Base-by-base conservation (phyloP, 1,139 yeast genomes). In the Hyphopichia khmerensis region DNA sequence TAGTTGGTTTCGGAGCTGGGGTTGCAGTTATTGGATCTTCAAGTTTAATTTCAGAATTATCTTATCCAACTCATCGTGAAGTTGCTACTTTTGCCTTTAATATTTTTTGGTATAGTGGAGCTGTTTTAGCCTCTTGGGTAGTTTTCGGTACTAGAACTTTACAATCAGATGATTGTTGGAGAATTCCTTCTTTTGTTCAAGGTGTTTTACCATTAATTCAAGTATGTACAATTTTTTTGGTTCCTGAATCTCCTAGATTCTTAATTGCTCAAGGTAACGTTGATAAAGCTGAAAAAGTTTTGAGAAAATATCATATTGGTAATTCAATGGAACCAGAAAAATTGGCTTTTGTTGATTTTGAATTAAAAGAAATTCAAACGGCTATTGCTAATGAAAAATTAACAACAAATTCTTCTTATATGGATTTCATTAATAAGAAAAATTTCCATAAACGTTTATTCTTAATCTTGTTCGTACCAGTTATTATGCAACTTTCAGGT, bases 101-200 rank as follows among this genome's bases (percentile, higher is more conserved):
- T 62, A 74, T 39, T 52, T 82, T 56, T 60, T 75, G 78, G 75
- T 67, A 58, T 71, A 51, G 77, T 38, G 85, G 85, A 35, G 77
- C 83, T 9, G 57, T 75, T 32, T 51, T 80, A 38, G 83, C 84
- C 7, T 77, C 85, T 2, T 71, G 80, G 76, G 67, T 74, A 31
- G 69, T 80, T 2, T 75, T 66, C 47, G 82, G 81, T 40, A 68
- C 79, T 14, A 63, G 69, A 44, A 53, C 56, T 14, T 48, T 69
- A 13, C 40, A 49, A 26, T 39, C 42, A 27, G 59, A 65, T 47
- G 53, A 52, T 43, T 56, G 71, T 13, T 75, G 80, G 80, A 64
- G 69, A 50, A 64, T 75, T 42, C 79, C 80, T 6, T 72, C 78
- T 8, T 66, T 66, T 47, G 55, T 75, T 46, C 82, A 77, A 55